Evolutionary conservation across 1,284 basidiomycete genomes (phyloP).

Genomic region (Hymenochaete sp.): DNA sequence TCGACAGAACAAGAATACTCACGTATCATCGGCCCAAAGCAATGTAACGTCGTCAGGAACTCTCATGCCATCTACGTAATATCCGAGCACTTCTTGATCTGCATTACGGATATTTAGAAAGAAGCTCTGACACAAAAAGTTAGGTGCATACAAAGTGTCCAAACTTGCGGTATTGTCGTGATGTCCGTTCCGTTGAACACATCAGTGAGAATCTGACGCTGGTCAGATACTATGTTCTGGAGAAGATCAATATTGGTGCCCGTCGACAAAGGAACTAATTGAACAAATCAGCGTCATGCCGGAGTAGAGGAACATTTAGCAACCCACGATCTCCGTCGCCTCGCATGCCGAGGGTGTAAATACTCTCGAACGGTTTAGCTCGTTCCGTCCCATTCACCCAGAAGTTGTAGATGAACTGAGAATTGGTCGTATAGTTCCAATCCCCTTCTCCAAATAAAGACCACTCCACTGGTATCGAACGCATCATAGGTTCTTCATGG

Average conservation of each 20-base stretch:
- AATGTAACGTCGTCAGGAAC: conserved; percentile 49
- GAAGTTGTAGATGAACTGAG: conserved; percentile 46
- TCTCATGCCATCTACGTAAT: conserved; percentile 52
- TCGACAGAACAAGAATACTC: conserved; percentile 16
- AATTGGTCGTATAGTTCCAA: conserved; percentile 54
- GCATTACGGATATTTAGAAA: conserved; percentile 15
- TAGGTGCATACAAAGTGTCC: conserved; percentile 46
- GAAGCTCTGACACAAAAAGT: background rate
- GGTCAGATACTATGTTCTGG: conserved; percentile 49
- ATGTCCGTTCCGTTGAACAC: conserved; percentile 45
- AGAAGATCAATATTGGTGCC: conserved; percentile 42
- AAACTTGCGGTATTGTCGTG: conserved; percentile 51
- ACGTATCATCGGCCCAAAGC: conserved; percentile 59
- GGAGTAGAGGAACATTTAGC: background rate
- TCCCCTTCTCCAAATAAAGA: conserved; percentile 42
- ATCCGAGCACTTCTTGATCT: conserved; percentile 58
- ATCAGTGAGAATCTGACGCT: conserved; percentile 51
- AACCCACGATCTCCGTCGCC: conserved; percentile 49
- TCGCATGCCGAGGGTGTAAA: conserved; percentile 61
- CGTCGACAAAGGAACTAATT: conserved; percentile 42
- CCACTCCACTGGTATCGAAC: conserved; percentile 54
- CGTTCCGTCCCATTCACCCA: conserved; percentile 53
- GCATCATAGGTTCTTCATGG: conserved; percentile 61
- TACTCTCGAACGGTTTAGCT: conserved; percentile 46
- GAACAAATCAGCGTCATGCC: background rate